Evolutionary conservation across 2,329 filamentous ascomycete species (phyloP).

Genomic region (Pezicula radicicola): DNA sequence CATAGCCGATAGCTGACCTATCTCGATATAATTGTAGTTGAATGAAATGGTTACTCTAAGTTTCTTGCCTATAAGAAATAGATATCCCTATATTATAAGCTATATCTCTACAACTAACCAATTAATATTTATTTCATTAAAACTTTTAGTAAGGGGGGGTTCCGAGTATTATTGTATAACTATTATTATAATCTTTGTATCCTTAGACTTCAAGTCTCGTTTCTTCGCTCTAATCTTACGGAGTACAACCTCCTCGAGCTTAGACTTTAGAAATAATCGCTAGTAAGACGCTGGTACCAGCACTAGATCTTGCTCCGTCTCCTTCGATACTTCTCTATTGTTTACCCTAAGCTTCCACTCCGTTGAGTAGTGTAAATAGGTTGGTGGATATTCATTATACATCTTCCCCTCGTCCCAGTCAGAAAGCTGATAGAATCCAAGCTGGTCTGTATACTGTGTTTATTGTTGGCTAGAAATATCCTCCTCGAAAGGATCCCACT

Average conservation of each 20-base stretch:
- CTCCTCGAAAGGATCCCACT: no score
- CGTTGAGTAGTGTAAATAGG: conserved; percentile 9
- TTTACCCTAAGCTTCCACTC: conserved; percentile 22
- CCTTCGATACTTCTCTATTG: conserved; percentile 16
- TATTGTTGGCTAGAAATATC: no score
- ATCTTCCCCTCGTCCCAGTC: conserved; percentile 8
- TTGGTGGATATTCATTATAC: conserved; percentile 18
- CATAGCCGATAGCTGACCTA: conserved; percentile 1
- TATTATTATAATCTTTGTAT: no score
- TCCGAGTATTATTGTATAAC: no score
- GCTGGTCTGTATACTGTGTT: neutral
- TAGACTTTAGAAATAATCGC: no score
- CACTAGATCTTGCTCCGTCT: conserved; percentile 15
- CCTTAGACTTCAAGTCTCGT: no score
- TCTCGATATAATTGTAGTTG: conserved; percentile 11
- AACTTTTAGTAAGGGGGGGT: no score
- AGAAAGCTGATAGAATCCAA: neutral
- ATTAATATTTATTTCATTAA: conserved; percentile 10
- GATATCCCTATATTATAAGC: conserved; percentile 9
- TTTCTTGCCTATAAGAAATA: conserved; percentile 12
- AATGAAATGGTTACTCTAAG: conserved; percentile 17
- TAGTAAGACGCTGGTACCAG: no score
- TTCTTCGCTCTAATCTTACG: no score
- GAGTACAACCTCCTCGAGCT: no score
- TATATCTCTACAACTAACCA: conserved; percentile 8